These are phyloP conservation scores for Castanea sativa DNA, from an alignment of 306 rosid species.

Conservation along the genomic window DNA sequence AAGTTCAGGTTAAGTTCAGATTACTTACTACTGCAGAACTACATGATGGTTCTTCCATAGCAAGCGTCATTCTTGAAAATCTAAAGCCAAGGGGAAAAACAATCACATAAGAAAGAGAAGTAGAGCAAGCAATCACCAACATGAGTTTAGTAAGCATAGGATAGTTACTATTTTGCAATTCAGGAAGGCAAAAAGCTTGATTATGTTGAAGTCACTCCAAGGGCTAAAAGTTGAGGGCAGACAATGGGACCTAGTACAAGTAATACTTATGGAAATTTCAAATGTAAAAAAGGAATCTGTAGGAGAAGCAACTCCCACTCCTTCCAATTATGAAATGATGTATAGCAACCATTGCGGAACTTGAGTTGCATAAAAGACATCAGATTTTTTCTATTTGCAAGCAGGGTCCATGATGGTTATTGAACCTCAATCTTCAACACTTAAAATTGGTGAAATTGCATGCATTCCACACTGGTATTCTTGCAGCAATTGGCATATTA, in stretches of 20 bases:
- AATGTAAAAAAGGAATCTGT: neutral
- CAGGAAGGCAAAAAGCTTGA: slow-evolving; percentile 9
- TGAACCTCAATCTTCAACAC: neutral
- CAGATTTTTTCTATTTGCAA: neutral
- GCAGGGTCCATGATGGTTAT: neutral
- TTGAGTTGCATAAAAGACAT: neutral
- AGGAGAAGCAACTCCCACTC: slow-evolving; percentile 7
- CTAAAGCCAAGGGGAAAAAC: slow-evolving; percentile 23
- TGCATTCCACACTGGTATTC: neutral
- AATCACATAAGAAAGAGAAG: slow-evolving; percentile 7
- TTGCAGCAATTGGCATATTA: neutral
- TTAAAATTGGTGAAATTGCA: neutral
- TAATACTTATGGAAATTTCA: slow-evolving; percentile 1
- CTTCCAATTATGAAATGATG: slow-evolving; percentile 1
- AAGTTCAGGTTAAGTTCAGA: slow-evolving; percentile 11
- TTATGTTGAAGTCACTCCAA: slow-evolving; percentile 11
- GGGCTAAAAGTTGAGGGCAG: slow-evolving; percentile 8
- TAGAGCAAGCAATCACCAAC: neutral
- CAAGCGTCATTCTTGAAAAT: slow-evolving; percentile 52
- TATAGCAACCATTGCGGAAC: neutral
- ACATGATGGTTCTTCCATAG: slow-evolving; percentile 60
- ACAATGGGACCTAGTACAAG: slow-evolving; percentile 18
- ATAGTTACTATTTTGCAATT: slow-evolving; percentile 14
- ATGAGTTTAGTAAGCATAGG: neutral
- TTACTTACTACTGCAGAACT: slow-evolving; percentile 59